Conservation (phyloP, 129 eudicot genomes). For the Smallanthus sonchifolius region DNA sequence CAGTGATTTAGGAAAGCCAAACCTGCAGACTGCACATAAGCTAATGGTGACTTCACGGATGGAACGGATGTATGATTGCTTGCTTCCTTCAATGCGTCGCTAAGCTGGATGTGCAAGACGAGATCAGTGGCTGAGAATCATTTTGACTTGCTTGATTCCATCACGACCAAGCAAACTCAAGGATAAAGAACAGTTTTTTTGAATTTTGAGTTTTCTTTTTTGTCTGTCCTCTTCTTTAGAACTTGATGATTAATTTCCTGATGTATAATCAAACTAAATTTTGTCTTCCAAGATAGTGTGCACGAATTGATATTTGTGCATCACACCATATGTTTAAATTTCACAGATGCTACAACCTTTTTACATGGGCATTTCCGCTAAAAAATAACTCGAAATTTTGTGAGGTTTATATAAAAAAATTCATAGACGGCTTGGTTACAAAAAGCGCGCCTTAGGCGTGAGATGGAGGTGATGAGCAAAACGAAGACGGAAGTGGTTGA, state of each 20-base stretch:
- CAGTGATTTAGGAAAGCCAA: conserved; percentile 69
- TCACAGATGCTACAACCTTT: not conserved
- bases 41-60: conserved; percentile 63
- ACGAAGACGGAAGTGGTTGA: too few species aligned
- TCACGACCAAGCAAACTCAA: not conserved
- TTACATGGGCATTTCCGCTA: too few species aligned
- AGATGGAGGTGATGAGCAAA: too few species aligned
- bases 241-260: not conserved
- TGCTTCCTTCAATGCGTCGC: conserved; percentile 62
- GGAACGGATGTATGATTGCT: conserved; percentile 75
- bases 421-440: not conserved
- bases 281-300: not conserved
- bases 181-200: not conserved
- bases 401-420: not conserved
- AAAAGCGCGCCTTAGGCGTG: not conserved
- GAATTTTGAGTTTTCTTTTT: not conserved
- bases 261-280: not conserved
- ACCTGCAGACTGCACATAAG: conserved; percentile 55
- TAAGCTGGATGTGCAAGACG: conserved; percentile 8
- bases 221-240: not conserved
- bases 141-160: not conserved
- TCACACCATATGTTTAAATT: not conserved
- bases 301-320: too few species aligned
- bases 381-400: not conserved
- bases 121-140: not conserved